Conservation (phyloP, 306 rosid species). For the Sicyos baderoa region DNA sequence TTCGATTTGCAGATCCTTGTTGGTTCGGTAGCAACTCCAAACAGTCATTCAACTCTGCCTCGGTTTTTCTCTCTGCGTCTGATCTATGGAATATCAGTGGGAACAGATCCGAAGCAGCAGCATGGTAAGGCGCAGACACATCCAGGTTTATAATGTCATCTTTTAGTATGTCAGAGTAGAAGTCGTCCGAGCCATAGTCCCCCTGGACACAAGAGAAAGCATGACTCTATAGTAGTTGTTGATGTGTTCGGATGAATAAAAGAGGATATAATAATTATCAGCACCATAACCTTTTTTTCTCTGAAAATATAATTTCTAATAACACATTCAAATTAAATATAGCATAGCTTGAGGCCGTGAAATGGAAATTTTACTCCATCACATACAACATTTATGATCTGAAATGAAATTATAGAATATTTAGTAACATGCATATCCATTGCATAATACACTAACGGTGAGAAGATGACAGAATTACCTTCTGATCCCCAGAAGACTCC, state of each 20-base stretch:
- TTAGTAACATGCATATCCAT: no score
- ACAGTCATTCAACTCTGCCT: neutral
- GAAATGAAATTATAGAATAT: no score
- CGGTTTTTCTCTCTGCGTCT: neutral
- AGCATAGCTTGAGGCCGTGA: neutral
- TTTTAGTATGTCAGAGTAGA: constrained; percentile 18
- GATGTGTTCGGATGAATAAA: neutral
- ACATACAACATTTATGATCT: neutral
- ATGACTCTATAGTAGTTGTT: neutral
- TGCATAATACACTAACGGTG: no score
- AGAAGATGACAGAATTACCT: neutral
- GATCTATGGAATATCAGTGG: constrained; percentile 7
- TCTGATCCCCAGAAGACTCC: neutral
- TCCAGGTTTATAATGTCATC: constrained; percentile 17
- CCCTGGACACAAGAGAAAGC: neutral
- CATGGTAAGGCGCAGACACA: neutral
- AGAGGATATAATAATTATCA: neutral
- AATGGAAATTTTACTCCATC: neutral
- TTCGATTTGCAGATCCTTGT: constrained; percentile 17
- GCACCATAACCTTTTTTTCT: neutral
- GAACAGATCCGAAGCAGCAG: neutral
- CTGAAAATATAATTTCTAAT: neutral
- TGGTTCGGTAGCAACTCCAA: constrained; percentile 10
- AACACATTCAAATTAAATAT: neutral
- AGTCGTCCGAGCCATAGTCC: constrained; percentile 12